Evolutionary conservation across 192 early-diverging fungal genomes (phyloP), one percentile per base, ranked within the genome.

Genomic region (Gaertneriomyces sp.): DNA sequence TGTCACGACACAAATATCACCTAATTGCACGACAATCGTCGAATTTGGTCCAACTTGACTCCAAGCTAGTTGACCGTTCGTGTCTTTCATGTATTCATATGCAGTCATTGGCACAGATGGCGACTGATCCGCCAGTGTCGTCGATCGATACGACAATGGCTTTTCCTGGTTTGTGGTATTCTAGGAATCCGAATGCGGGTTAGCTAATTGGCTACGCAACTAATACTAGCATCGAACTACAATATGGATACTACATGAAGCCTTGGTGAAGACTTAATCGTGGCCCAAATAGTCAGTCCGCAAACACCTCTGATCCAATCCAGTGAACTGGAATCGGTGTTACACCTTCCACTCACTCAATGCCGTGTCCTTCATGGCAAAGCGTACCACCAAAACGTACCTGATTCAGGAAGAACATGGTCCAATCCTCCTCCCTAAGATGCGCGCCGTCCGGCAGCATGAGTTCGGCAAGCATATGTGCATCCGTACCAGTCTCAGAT

Each of bases 391-490:
- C 25, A 33, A 33, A 33, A 33, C 25, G 25, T 33, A 33, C 25
- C 44, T 70, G 67, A 60, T 97, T 97, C 17, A 97, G 73, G 55
- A 94, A 90, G 61, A 97, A 95, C 64, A 93, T 86, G 16, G 93
- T 95, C 91, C 92, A 94, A 76, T 97, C 94, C 65, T 91, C 90
- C 46, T 93, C 84, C 19, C 93, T 82, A n/a, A 92, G 74, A 79
- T 97, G 94, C 14, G 93, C 91, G 4, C 94, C 94, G 73, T 97
- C 94, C 5, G 94, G 94, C 62, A 97, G 74, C 94, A 97, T 97
- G 44, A 94, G 86, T 61, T 97, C 94, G n/a, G 94, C 91, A 50
- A 96, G 76, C n/a, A 86, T 76, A 67, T 89, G 86, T 76, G 89
- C 87, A 79, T 96, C 91, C 7, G 88, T 89, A 9, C 90, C 88